Evolutionary conservation across 257 asterid genomes (phyloP).

Genomic region (Ligustrum vulgare): DNA sequence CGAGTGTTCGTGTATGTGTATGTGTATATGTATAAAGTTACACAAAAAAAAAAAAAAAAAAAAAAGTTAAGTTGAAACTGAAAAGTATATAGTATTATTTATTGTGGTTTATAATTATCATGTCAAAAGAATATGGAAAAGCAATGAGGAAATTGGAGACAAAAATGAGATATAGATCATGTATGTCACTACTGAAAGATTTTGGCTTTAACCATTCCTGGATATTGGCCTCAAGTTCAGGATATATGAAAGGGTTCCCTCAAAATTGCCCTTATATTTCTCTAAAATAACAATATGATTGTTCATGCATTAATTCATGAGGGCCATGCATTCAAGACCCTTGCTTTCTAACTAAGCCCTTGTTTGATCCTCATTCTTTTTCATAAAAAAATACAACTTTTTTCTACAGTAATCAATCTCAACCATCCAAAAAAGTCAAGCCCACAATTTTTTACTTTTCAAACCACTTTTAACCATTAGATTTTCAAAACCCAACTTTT

Average conservation of each 20-base stretch:
- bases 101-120: background rate
- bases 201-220: background rate
- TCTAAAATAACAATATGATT: background rate
- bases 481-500: no score
- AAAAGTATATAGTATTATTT: background rate
- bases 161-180: background rate
- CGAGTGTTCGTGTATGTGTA: background rate
- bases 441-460: no score
- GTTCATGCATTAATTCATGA: conserved; percentile 7
- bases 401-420: no score
- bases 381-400: no score
- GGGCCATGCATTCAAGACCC: conserved; percentile 4
- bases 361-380: no score
- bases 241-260: background rate
- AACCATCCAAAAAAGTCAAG: no score
- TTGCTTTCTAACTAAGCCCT: background rate
- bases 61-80: background rate
- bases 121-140: background rate
- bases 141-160: background rate
- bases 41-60: background rate
- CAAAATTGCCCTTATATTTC: background rate
- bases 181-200: background rate
- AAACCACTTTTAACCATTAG: no score
- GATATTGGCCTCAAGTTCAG: conserved; percentile 1
- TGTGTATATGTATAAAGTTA: background rate